Conservation (phyloP, 371 early-diverging fungal genomes). For the Saksenaea vasiformis region DNA sequence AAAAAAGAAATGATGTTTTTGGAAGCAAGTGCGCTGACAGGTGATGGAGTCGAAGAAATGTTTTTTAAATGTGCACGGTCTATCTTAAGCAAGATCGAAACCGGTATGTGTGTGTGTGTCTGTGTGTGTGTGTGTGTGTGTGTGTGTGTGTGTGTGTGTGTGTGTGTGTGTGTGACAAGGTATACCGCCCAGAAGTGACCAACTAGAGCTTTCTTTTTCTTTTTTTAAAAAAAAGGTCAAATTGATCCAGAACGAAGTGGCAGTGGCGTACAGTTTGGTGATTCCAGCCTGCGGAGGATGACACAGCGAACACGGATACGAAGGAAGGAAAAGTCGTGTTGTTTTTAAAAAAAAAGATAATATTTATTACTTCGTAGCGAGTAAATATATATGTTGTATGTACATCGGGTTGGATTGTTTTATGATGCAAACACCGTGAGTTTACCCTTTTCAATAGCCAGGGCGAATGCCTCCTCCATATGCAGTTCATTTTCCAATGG, state of each 20-base stretch:
- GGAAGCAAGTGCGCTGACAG: constrained; percentile 64
- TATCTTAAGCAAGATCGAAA: constrained; percentile 63
- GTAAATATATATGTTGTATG: constrained; percentile 11
- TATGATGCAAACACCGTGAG: constrained; percentile 27
- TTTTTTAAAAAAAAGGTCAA: constrained; percentile 31
- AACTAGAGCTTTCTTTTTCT: too few relatives aligned
- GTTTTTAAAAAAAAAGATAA: constrained; percentile 34
- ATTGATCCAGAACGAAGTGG: constrained; percentile 67
- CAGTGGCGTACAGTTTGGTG: constrained; percentile 65
- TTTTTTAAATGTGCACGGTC: constrained; percentile 65
- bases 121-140: neutral
- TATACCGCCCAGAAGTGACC: neutral
- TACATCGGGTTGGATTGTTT: neutral
- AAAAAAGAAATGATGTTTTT: constrained; percentile 61
- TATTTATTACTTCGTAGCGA: constrained; percentile 8
- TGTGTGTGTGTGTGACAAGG: neutral
- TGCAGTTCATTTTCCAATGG: constrained; percentile 30
- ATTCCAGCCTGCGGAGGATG: constrained; percentile 63
- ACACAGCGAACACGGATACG: constrained; percentile 57
- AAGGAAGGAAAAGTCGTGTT: constrained; percentile 58
- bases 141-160: too few relatives aligned
- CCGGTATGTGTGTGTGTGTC: constrained; percentile 32
- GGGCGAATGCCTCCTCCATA: constrained; percentile 39
- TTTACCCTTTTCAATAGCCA: constrained; percentile 33
- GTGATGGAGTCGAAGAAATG: constrained; percentile 64